Evolutionary conservation across 2,329 filamentous ascomycete species (phyloP), one percentile per base, ranked within the genome.

Genomic region (Diplodia mutila): DNA sequence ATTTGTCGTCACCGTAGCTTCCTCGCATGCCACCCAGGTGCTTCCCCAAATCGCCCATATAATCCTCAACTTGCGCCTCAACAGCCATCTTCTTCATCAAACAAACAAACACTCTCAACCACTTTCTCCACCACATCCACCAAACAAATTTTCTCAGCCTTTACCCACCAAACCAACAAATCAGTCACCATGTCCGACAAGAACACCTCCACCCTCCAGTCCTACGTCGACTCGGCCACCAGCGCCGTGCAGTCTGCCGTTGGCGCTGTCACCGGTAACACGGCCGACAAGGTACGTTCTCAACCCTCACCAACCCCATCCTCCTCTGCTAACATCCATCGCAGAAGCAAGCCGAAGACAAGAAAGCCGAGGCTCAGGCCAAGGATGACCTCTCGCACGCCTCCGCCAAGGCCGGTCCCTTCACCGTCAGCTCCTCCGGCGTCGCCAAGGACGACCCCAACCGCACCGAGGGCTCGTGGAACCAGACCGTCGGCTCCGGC

Each of bases 401-500:
- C 5, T 86, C 91, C 18, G 85, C 85, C 71, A 94, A 93, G 78
- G 77, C 90, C n/a, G 93, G 91, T 4, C 89, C 90, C 69, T 83
- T 89, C 76, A 87, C 89, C 27, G 85, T 91, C 68, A 90, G 90
- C 12, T 83, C 89, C 61, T 86, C 88, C 0, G 92, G 92, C 57
- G 90, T 91, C 59, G 86, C 89, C 70, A 85, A 87, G 72, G 92
- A 97, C 79, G 84, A 92, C 79, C 83, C 89, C 12, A 84, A 94
- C 77, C 91, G 93, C 71, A 82, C 85, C 25, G 77, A 87, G 21
- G 94, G 94, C 52, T 85, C 85, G 21, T 96, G 91, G 89, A 92
- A 97, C 83, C 94, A 97, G 82, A 97, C 93, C 5, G 76, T 94
- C n/a, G 94, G 94, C 64, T 87, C 90, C 0, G 89, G 89, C 52